phyloP scores from a whole-genome alignment of 768 basidiomycete species.

The Pleurotus salmoneostramineus region DNA sequence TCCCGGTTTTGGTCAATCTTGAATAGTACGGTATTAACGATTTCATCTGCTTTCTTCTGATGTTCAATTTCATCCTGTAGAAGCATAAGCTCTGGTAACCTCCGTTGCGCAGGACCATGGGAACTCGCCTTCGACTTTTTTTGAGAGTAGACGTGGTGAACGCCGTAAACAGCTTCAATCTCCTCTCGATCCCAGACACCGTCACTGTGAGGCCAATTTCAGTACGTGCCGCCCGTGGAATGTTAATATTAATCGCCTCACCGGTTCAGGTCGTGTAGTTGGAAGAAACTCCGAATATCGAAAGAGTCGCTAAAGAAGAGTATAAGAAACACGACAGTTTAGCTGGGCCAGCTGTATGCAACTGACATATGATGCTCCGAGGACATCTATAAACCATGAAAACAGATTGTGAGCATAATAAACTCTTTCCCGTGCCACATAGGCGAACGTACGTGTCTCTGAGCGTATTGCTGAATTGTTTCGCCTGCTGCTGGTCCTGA shows the following conservation, averaged over 20 bases:
- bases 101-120: not conserved
- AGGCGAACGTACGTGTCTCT: slow-evolving; percentile 77
- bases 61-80: slow-evolving; percentile 71
- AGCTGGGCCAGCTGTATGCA: slow-evolving; percentile 1
- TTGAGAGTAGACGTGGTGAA: slow-evolving; percentile 87
- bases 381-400: slow-evolving; percentile 59
- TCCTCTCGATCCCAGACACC: slow-evolving; percentile 83
- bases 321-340: slow-evolving; percentile 3
- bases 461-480: slow-evolving; percentile 79
- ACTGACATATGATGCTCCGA: slow-evolving; percentile 82
- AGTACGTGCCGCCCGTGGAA: not conserved
- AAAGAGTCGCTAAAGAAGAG: slow-evolving; percentile 65
- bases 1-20: slow-evolving; percentile 74
- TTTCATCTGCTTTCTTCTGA: slow-evolving; percentile 74
- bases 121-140: slow-evolving; percentile 64
- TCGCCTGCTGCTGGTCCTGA: slow-evolving; percentile 46
- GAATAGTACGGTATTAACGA: slow-evolving; percentile 68
- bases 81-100: not conserved
- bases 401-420: no score
- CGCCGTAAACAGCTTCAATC: slow-evolving; percentile 94
- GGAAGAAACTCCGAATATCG: slow-evolving; percentile 87
- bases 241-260: slow-evolving; percentile 21
- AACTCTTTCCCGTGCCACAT: not conserved
- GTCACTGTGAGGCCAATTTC: slow-evolving; percentile 41
- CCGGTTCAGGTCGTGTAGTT: slow-evolving; percentile 90